Base-by-base conservation (phyloP, 2,329 filamentous ascomycete species). In the Mariannaea elegans region DNA sequence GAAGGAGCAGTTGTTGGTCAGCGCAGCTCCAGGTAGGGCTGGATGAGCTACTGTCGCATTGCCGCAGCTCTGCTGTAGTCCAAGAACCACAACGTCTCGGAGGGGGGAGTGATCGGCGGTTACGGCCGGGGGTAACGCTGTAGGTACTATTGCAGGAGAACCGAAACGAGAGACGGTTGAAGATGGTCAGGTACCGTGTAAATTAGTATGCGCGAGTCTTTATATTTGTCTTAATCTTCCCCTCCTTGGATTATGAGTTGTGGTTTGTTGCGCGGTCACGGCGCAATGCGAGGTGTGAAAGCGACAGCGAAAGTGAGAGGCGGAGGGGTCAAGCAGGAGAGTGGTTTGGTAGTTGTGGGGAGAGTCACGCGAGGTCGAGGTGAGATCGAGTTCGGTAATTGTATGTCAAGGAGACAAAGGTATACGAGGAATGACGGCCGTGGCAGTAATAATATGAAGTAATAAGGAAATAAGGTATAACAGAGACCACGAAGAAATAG, bases 31-130 rank as follows among this genome's bases (percentile, higher is more conserved):
- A 49, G 58, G 59, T 47, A 36, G 38, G 56, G 52, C 49, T 59
- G 55, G 60, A 36, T 54, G 48, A 49, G 59, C 64, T 64, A 64
- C 62, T 62, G 69, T 70, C 64, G 69, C 69, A 71, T 71, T 64
- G 64, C 65, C 59, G 56, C 60, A 44, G 51, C 56, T 49, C 21
- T 53, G 60, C 34, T 45, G 45, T 49, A 52, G 42, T 64, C 52
- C 59, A 59, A 55, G 50, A 59, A 64, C 52, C 59, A 67, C 58
- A 46, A 42, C 41, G 57, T 64, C 68, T 67, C 64, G 58, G 61
- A 42, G 63, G 51, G 61, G 49, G 59, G 39, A 58, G 48, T 61
- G 65, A 71, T 71, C 65, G 64, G 58, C 64, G 59, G 55, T 54
- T 59, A 53, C 58, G 60, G 57, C 65, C 53, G 61, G 42, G 47